Evolutionary conservation across 352 stramenopile genomes (phyloP).

Genomic region (Globisporangium spiculum): DNA sequence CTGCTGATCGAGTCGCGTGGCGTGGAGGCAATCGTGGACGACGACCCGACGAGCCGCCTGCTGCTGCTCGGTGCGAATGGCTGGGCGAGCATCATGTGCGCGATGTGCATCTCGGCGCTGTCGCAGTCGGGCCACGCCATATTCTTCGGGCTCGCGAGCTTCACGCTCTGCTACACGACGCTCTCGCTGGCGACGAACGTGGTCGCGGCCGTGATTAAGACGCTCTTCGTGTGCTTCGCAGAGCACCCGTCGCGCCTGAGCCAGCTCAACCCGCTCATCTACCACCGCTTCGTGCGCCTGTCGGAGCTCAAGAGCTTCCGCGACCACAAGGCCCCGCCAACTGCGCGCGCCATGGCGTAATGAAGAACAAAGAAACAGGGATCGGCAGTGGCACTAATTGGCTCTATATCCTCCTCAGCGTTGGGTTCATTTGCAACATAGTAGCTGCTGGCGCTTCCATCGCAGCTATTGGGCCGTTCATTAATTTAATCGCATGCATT

Average conservation of each 20-base stretch:
- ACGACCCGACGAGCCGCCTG: conserved; percentile 79
- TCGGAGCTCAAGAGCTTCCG: conserved; percentile 85
- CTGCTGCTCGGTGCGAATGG: conserved; percentile 71
- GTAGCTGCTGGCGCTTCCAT: background rate
- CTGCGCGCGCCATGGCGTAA: conserved; percentile 3
- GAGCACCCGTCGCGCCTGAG: conserved; percentile 75
- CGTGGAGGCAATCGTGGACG: conserved; percentile 83
- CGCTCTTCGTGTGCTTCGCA: conserved; percentile 85
- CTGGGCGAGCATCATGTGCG: conserved; percentile 77
- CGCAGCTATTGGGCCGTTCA: background rate
- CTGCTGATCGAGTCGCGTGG: conserved; percentile 72
- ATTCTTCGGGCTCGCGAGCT: conserved; percentile 74
- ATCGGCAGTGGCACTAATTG: background rate
- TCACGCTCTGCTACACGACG: conserved; percentile 78
- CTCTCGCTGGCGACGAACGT: conserved; percentile 75
- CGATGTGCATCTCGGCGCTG: conserved; percentile 58
- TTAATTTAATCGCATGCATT: background rate
- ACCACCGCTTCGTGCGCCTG: conserved; percentile 82
- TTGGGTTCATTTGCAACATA: background rate
- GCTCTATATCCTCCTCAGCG: background rate
- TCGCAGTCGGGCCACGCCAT: conserved; percentile 49
- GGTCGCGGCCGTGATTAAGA: conserved; percentile 78
- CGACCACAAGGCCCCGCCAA: conserved; percentile 54
- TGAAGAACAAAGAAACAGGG: background rate
- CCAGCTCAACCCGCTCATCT: conserved; percentile 83